phyloP scores from a whole-genome alignment of 768 basidiomycete species.

The Naganishia antarctica region DNA sequence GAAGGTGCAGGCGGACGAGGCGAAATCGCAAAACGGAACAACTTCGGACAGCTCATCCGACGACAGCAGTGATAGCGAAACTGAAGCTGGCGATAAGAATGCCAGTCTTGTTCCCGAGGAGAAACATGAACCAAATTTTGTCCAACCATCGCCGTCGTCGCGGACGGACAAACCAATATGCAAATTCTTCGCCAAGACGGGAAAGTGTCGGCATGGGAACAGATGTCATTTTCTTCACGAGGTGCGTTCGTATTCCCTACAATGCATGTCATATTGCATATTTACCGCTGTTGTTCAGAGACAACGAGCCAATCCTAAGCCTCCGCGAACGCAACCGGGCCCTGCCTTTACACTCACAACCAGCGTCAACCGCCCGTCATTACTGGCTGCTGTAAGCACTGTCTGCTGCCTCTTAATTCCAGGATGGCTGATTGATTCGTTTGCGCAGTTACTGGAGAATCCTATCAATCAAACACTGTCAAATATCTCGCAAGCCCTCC shows the following conservation, averaged over 20 bases:
- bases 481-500: conserved; percentile 85
- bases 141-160: not conserved
- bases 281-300: not conserved
- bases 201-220: conserved; percentile 38
- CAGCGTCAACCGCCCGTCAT: conserved; percentile 55
- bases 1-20: not conserved
- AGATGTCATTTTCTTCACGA: conserved; percentile 40
- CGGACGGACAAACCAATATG: conserved; percentile 30
- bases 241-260: conserved; percentile 18
- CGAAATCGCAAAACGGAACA: not conserved
- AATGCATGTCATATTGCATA: not conserved
- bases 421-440: conserved; percentile 20
- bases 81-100: not conserved
- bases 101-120: no score
- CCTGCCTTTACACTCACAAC: conserved; percentile 24
- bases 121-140: not conserved
- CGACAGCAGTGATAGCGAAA: not conserved
- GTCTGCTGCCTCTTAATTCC: not conserved
- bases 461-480: conserved; percentile 85
- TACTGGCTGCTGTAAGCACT: conserved; percentile 67
- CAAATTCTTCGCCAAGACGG: conserved; percentile 36
- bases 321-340: not conserved
- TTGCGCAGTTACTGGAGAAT: conserved; percentile 65
- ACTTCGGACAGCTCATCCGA: not conserved
- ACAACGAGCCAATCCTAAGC: not conserved